These are phyloP conservation scores for Pseudocercospora cruenta DNA, from an alignment of 2,329 filamentous ascomycete species.

Conservation along the genomic window DNA sequence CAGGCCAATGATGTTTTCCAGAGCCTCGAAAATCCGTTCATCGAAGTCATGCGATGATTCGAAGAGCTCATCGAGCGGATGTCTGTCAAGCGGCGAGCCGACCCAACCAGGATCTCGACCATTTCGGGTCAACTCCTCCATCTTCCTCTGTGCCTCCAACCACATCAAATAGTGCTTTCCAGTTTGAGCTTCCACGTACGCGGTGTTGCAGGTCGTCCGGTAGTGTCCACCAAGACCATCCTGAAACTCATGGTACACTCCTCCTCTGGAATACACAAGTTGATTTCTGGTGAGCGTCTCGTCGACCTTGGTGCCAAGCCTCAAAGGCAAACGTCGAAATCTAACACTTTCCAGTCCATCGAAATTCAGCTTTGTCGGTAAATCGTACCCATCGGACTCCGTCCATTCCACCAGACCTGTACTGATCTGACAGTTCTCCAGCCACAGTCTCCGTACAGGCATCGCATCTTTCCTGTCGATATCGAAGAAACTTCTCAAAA, in stretches of 20 bases:
- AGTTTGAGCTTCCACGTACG: slow-evolving; percentile 17
- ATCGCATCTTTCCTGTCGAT: slow-evolving; percentile 28
- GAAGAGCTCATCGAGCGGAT: slow-evolving; percentile 16
- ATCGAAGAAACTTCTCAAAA: slow-evolving; percentile 48
- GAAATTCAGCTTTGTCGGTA: slow-evolving; percentile 34
- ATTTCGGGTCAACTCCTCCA: not conserved
- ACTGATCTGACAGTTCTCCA: slow-evolving; percentile 49
- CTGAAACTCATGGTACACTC: slow-evolving; percentile 18
- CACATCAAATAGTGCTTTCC: slow-evolving; percentile 22
- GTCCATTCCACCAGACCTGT: slow-evolving; percentile 27
- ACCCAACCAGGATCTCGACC: not conserved
- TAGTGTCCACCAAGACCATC: slow-evolving; percentile 35
- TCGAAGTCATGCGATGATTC: slow-evolving; percentile 19
- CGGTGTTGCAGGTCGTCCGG: slow-evolving; percentile 24
- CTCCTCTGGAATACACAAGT: slow-evolving; percentile 36
- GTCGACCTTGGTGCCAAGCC: slow-evolving; percentile 8
- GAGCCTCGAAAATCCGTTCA: slow-evolving; percentile 26
- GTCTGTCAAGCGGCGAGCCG: not conserved
- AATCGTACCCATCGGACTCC: slow-evolving; percentile 20
- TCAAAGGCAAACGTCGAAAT: slow-evolving; percentile 45
- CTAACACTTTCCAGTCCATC: slow-evolving; percentile 47
- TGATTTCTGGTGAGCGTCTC: not conserved
- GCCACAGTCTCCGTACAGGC: slow-evolving; percentile 48
- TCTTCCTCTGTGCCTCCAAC: slow-evolving; percentile 13
- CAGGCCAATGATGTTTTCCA: slow-evolving; percentile 12